Percentiles rank a stretch among this genome's conserved stretches.
Conservation (phyloP, 2,329 filamentous ascomycete genomes). For the Trichoderma citrinoviride region DNA sequence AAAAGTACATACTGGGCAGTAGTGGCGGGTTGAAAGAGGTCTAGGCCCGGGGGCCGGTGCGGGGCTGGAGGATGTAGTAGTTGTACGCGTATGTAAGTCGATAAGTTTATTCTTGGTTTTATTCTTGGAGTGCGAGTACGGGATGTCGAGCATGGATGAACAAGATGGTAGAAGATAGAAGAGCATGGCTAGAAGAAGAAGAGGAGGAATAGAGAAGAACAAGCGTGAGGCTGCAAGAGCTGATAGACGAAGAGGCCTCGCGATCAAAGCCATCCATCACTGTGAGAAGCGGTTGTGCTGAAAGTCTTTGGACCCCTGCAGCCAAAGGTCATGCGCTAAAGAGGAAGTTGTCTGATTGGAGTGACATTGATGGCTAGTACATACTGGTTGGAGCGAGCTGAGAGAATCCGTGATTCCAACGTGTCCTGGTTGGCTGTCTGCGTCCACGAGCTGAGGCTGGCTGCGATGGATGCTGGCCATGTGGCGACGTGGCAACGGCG, state of each 20-base stretch:
- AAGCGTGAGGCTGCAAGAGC: background rate
- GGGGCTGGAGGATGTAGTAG: background rate
- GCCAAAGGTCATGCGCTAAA: conserved; percentile 2
- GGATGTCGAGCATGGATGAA: no score
- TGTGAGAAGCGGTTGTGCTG: background rate
- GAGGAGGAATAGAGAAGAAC: background rate
- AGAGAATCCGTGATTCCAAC: background rate
- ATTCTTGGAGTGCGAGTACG: background rate
- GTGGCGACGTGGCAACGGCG: conserved; percentile 3
- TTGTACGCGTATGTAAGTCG: no score
- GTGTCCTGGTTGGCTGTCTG: no score
- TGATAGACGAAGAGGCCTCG: background rate
- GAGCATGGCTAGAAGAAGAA: background rate
- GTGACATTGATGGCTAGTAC: no score
- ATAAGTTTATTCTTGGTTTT: background rate
- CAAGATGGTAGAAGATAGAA: no score
- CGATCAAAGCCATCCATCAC: no score
- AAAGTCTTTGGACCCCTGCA: background rate
- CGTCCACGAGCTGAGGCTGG: background rate
- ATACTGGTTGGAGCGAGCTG: no score
- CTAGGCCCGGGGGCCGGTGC: background rate
- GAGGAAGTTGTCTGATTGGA: conserved; percentile 3
- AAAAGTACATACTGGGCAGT: conserved; percentile 4
- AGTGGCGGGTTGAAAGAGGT: background rate
- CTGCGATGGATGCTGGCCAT: background rate